phyloP scores from a whole-genome alignment of 371 early-diverging fungal species.

The Saksenaea vasiformis region DNA sequence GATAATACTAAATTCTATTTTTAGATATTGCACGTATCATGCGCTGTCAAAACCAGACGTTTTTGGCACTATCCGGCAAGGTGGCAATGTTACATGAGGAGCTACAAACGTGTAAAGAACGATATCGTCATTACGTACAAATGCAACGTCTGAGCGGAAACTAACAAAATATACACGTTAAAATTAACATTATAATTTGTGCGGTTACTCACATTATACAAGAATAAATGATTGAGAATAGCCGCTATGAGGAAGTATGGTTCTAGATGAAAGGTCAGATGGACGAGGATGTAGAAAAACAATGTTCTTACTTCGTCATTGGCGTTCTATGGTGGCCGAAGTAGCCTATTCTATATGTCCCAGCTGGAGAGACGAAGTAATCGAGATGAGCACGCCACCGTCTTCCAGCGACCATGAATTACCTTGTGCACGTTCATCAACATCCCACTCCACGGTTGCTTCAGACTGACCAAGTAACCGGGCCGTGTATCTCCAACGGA shows the following conservation, averaged over 20 bases:
- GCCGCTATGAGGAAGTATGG: background rate
- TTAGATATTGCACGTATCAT: constrained; percentile 58
- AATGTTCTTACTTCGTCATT: constrained; percentile 25
- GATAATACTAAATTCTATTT: background rate
- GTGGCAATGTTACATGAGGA: constrained; percentile 65
- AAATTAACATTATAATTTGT: background rate
- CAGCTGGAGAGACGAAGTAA: constrained; percentile 15
- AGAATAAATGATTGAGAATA: constrained; percentile 4
- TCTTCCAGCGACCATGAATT: constrained; percentile 17
- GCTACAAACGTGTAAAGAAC: constrained; percentile 49
- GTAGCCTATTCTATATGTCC: constrained; percentile 31
- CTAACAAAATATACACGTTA: background rate
- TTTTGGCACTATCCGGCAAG: constrained; percentile 61
- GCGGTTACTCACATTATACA: background rate
- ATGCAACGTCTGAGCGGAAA: constrained; percentile 1
- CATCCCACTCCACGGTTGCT: constrained; percentile 45
- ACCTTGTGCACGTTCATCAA: constrained; percentile 21
- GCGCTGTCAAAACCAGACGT: constrained; percentile 63
- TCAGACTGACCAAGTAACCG: constrained; percentile 36
- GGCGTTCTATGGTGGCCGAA: constrained; percentile 22
- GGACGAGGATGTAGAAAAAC: background rate
- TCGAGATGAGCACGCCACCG: background rate
- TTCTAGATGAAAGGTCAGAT: background rate
- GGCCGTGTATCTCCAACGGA: constrained; percentile 38
- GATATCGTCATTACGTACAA: constrained; percentile 32